Evolutionary conservation across 257 asterid genomes (phyloP).

Genomic region (Petunia axillaris): DNA sequence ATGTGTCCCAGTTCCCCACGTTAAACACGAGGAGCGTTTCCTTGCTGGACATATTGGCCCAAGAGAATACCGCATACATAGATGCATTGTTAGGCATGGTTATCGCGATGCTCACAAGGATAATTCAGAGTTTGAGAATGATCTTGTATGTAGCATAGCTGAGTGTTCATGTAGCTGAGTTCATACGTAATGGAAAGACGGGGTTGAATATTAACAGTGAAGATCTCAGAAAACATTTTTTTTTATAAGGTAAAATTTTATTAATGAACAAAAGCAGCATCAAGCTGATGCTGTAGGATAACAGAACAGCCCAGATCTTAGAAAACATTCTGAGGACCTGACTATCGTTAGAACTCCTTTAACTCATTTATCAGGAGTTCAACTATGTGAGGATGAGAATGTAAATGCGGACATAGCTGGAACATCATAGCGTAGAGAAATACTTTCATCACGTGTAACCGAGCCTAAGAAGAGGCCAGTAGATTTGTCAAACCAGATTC

Average conservation of each 20-base stretch:
- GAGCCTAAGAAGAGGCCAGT: conserved; percentile 58
- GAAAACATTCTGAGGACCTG: conserved; percentile 51
- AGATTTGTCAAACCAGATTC: conserved; percentile 77
- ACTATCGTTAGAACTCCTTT: conserved; percentile 79
- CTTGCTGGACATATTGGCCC: conserved; percentile 87
- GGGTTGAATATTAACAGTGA: conserved; percentile 31
- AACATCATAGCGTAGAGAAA: conserved; percentile 55
- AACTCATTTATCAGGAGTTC: conserved; percentile 54
- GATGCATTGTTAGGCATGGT: conserved; percentile 87
- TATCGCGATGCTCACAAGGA: conserved; percentile 88
- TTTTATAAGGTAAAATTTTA: too few species aligned
- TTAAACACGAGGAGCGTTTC: conserved; percentile 75
- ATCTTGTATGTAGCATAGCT: conserved; percentile 65
- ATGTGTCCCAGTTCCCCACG: conserved; percentile 84
- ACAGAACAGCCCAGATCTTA: background rate
- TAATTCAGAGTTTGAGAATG: conserved; percentile 71
- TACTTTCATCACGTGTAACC: conserved; percentile 40
- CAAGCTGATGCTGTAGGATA: too few species aligned
- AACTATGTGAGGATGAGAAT: conserved; percentile 40
- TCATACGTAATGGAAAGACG: conserved; percentile 52
- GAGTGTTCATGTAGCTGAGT: conserved; percentile 61
- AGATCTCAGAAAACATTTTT: too few species aligned
- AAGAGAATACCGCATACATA: conserved; percentile 65
- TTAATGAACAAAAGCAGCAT: too few species aligned
- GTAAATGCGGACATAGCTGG: conserved; percentile 35